These are phyloP conservation scores for Olyra latifolia DNA, from an alignment of 176 grass and related monocot species.

Conservation along the genomic window DNA sequence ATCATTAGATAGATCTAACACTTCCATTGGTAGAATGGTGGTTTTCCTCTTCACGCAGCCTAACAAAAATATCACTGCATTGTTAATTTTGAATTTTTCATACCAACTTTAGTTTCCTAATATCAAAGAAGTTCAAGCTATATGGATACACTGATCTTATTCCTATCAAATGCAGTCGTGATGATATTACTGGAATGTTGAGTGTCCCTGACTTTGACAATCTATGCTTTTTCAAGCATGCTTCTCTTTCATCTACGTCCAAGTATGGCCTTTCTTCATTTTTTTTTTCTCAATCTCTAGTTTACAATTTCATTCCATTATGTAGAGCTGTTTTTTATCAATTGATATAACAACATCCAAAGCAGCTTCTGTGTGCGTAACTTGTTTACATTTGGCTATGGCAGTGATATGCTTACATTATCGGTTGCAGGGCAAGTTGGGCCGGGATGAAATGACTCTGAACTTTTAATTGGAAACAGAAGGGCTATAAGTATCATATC, in stretches of 20 bases:
- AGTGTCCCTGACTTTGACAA: constrained; percentile 10
- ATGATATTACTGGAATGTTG: constrained; percentile 33
- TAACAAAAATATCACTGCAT: neutral
- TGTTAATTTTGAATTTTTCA: too few species aligned
- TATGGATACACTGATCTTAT: neutral
- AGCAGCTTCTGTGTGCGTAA: too few species aligned
- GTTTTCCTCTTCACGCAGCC: neutral
- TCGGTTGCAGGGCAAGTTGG: constrained; percentile 39
- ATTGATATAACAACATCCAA: neutral
- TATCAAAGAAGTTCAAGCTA: neutral
- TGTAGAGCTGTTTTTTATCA: neutral
- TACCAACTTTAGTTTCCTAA: too few species aligned
- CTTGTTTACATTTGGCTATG: neutral
- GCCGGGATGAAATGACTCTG: constrained; percentile 46
- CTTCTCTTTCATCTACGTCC: constrained; percentile 28
- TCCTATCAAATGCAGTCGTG: constrained; percentile 13
- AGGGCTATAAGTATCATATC: constrained; percentile 29
- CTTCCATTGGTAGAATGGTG: neutral
- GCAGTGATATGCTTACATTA: neutral
- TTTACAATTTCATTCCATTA: neutral
- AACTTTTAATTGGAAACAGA: constrained; percentile 32
- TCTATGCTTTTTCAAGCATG: constrained; percentile 4
- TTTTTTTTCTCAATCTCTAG: neutral
- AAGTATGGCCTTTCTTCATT: constrained; percentile 17
- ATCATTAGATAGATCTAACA: too few species aligned